These are phyloP conservation scores for Acorus gramineus DNA, from an alignment of 106 monocot species.

Conservation along the genomic window DNA sequence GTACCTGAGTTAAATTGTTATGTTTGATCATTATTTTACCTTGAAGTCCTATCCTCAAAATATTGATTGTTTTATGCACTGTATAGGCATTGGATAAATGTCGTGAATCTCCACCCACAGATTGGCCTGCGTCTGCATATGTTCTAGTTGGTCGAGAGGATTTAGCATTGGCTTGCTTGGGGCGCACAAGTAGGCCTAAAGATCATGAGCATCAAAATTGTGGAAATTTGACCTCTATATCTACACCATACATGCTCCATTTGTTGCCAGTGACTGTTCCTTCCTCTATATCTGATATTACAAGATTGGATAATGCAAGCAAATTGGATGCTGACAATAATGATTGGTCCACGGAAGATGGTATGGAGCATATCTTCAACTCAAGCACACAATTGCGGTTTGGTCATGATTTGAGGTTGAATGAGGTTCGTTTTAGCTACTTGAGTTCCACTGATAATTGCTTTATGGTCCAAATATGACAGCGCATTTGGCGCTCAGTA, in stretches of 20 bases:
- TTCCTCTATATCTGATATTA: slow-evolving; percentile 35
- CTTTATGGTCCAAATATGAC: no score
- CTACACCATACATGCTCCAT: slow-evolving; percentile 85
- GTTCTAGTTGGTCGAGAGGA: slow-evolving; percentile 87
- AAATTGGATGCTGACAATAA: slow-evolving; percentile 40
- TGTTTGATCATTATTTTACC: no score
- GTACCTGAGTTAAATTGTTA: no score
- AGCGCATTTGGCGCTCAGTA: not conserved
- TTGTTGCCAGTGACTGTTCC: slow-evolving; percentile 72
- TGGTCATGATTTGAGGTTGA: slow-evolving; percentile 85
- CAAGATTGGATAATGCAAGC: slow-evolving; percentile 28
- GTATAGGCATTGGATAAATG: slow-evolving; percentile 81
- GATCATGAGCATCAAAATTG: slow-evolving; percentile 24
- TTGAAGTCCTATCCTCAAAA: no score
- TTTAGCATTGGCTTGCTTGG: slow-evolving; percentile 58
- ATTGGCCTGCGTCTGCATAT: slow-evolving; percentile 91
- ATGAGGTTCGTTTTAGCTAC: slow-evolving; percentile 54
- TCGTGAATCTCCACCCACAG: slow-evolving; percentile 76
- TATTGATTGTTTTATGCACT: not conserved
- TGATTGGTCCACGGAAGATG: slow-evolving; percentile 59
- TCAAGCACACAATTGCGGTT: slow-evolving; percentile 70
- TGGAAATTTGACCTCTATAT: slow-evolving; percentile 44
- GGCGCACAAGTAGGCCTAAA: slow-evolving; percentile 8
- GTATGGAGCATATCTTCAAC: slow-evolving; percentile 89
- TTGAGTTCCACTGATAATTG: no score